A percentile compares a stretch with the other conserved stretches of the same genome.
phyloP scores from a whole-genome alignment of 257 asterid genomes.

The Plantago elongata region DNA sequence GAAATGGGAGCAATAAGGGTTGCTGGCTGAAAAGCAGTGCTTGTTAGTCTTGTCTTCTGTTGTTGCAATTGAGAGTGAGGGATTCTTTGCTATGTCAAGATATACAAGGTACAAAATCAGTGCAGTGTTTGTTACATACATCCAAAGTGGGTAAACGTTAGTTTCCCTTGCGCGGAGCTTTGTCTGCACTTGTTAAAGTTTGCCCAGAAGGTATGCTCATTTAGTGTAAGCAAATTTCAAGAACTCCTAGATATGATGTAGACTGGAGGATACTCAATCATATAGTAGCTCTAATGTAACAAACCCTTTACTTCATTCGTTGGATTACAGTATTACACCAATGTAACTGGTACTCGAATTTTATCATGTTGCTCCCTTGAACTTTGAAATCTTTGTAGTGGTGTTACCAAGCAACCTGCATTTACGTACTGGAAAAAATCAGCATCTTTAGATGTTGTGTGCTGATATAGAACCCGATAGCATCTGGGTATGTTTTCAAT shows the following conservation, averaged over 20 bases:
- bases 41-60: slow-evolving; percentile 29
- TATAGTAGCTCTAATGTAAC: too few relatives aligned
- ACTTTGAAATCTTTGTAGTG: too few relatives aligned
- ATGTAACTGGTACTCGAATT: slow-evolving; percentile 1
- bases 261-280: too few relatives aligned
- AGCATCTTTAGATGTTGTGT: too few relatives aligned
- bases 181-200: slow-evolving; percentile 17
- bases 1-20: slow-evolving; percentile 87
- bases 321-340: not conserved
- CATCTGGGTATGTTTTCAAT: too few relatives aligned
- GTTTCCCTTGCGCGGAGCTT: slow-evolving; percentile 30
- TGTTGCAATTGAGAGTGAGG: slow-evolving; percentile 48
- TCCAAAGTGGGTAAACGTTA: not conserved
- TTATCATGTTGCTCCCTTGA: too few relatives aligned
- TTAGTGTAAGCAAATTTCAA: slow-evolving; percentile 24
- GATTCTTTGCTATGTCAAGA: slow-evolving; percentile 29
- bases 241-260: slow-evolving; percentile 10
- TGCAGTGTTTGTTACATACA: not conserved
- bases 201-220: slow-evolving; percentile 36
- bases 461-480: too few relatives aligned
- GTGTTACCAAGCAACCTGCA: too few relatives aligned
- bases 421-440: too few relatives aligned
- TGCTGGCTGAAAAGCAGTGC: slow-evolving; percentile 52
- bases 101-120: slow-evolving; percentile 38
- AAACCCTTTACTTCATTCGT: not conserved